These are phyloP conservation scores for Keithomyces neogunnii DNA, from an alignment of 2,329 filamentous ascomycete species.

Conservation along the genomic window DNA sequence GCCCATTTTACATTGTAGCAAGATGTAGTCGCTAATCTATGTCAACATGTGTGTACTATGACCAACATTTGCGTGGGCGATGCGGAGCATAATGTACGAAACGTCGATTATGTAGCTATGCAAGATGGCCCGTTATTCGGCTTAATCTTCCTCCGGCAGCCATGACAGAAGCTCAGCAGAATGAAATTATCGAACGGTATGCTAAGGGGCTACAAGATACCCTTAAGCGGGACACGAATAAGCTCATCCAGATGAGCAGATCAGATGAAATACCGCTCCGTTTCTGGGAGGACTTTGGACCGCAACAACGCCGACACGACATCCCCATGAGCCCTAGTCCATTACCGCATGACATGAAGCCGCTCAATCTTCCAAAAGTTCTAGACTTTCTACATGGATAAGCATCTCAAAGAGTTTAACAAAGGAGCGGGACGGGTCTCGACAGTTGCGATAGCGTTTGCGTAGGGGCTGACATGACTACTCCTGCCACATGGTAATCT, in stretches of 20 bases:
- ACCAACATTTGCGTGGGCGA: not conserved
- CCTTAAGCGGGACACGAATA: not conserved
- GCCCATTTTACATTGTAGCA: not conserved
- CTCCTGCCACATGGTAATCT: not conserved
- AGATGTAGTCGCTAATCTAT: not conserved
- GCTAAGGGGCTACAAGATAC: not conserved
- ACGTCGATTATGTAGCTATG: not conserved
- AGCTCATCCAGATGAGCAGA: not conserved
- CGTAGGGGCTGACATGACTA: not conserved
- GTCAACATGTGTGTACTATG: not conserved
- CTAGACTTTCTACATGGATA: not conserved
- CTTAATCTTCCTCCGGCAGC: not conserved
- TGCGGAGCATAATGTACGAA: not conserved
- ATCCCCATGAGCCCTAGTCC: not conserved
- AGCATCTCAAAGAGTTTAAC: slow-evolving; percentile 1
- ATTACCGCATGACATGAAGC: not conserved
- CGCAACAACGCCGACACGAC: not conserved
- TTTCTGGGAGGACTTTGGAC: not conserved
- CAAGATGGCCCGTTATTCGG: not conserved
- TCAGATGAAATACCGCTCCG: not conserved
- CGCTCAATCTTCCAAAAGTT: not conserved
- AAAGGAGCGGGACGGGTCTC: not conserved
- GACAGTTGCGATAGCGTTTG: not conserved
- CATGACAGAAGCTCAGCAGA: not conserved
- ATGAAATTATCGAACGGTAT: not conserved